A percentile compares a stretch with the other conserved stretches of the same genome.
Conservation (phyloP, 352 stramenopile genomes). For the Globisporangium heterothallicum region DNA sequence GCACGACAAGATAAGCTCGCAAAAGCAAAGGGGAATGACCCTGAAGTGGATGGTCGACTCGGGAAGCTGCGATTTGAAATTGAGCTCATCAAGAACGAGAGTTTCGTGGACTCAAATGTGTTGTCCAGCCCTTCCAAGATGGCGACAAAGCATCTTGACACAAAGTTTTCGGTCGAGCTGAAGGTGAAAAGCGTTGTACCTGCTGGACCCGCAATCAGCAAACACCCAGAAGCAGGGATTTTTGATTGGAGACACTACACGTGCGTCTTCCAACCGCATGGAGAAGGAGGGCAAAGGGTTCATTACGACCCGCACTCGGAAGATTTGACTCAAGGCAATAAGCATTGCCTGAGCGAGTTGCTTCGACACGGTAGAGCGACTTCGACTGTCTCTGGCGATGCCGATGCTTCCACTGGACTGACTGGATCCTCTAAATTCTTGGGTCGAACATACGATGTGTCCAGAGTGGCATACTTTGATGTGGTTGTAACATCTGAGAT, state of each 20-base stretch:
- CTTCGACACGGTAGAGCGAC: conserved; percentile 6
- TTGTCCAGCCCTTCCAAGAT: conserved; percentile 17
- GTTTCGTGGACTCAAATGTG: conserved; percentile 31
- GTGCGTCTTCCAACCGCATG: conserved; percentile 43
- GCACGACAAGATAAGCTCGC: conserved; percentile 25
- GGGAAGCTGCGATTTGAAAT: conserved; percentile 48
- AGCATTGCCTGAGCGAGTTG: conserved; percentile 26
- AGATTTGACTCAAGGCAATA: conserved; percentile 33
- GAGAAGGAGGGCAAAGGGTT: conserved; percentile 36
- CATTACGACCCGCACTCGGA: conserved; percentile 42
- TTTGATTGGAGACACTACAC: conserved; percentile 36
- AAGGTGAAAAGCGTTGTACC: conserved; percentile 22
- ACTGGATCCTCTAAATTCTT: conserved; percentile 26
- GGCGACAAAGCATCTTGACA: conserved; percentile 21
- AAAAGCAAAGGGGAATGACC: conserved; percentile 32
- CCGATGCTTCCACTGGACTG: neutral
- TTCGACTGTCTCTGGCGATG: neutral
- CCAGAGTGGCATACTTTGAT: conserved; percentile 50
- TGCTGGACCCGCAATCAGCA: neutral
- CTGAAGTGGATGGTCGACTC: conserved; percentile 35
- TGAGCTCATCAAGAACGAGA: conserved; percentile 56
- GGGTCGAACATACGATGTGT: conserved; percentile 51
- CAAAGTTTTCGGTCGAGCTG: conserved; percentile 44
- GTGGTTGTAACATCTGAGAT: conserved; percentile 33
- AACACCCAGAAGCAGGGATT: neutral